A percentile compares a stretch with the other conserved stretches of the same genome.
Conservation (phyloP, 2,329 filamentous ascomycete species). For the Nannizziopsis barbatae region DNA sequence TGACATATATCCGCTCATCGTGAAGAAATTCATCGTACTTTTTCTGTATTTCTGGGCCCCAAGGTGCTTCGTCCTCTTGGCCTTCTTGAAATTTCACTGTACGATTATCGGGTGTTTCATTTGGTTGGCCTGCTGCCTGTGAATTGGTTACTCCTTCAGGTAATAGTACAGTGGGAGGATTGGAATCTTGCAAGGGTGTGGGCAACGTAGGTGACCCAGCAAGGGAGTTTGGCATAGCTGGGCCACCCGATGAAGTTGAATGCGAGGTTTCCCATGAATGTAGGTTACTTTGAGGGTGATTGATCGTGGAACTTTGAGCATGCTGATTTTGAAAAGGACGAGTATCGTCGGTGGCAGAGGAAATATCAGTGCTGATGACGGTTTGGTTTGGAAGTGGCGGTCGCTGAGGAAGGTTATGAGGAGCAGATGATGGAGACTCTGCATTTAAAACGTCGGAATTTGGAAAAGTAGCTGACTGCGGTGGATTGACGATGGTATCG, state of each 20-base stretch:
- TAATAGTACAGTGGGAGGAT: background rate
- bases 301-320: constrained; percentile 22
- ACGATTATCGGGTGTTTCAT: background rate
- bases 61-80: constrained; percentile 32
- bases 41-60: constrained; percentile 39
- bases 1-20: constrained; percentile 41
- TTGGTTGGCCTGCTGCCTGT: background rate
- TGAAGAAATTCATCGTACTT: constrained; percentile 43
- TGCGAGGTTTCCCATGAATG: constrained; percentile 17
- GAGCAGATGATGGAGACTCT: constrained; percentile 17
- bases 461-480: constrained; percentile 21
- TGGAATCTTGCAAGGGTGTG: background rate
- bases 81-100: background rate
- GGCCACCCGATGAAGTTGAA: constrained; percentile 1
- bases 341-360: constrained; percentile 29
- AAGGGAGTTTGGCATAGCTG: constrained; percentile 14
- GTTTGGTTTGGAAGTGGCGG: constrained; percentile 37
- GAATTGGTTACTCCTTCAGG: background rate
- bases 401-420: constrained; percentile 35
- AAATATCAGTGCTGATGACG: constrained; percentile 28
- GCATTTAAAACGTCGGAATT: constrained; percentile 18
- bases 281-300: constrained; percentile 25
- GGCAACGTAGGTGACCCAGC: background rate
- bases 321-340: constrained; percentile 32
- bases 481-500: constrained; percentile 19